Conservation (phyloP, 306 rosid genomes). For the Gillenia trifoliata region DNA sequence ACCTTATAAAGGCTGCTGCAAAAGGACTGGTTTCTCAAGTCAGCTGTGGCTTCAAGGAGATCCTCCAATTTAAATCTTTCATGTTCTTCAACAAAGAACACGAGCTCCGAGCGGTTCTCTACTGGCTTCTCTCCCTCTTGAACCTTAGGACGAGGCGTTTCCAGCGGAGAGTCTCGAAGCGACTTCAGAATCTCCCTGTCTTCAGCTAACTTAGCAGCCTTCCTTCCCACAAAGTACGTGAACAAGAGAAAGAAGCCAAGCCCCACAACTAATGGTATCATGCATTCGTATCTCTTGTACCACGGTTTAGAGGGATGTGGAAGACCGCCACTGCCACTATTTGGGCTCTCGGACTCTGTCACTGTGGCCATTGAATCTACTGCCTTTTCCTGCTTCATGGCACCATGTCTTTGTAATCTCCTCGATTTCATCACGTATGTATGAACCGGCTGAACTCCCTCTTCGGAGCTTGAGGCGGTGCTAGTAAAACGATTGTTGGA, state of each 20-base stretch:
- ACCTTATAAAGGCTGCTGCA: constrained; percentile 69
- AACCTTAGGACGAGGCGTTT: constrained; percentile 13
- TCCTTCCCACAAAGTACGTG: constrained; percentile 30
- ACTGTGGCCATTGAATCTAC: neutral
- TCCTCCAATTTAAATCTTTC: constrained; percentile 66
- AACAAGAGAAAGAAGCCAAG: constrained; percentile 22
- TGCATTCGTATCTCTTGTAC: neutral
- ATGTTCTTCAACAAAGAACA: constrained; percentile 59
- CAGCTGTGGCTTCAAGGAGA: constrained; percentile 53
- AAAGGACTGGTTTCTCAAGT: constrained; percentile 47
- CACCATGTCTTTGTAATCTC: constrained; percentile 2
- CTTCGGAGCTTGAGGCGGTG: constrained; percentile 6
- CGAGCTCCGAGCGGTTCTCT: constrained; percentile 35
- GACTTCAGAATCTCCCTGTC: constrained; percentile 18
- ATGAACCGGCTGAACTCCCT: constrained; percentile 16
- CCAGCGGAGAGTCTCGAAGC: constrained; percentile 24
- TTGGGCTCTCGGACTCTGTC: constrained; percentile 16
- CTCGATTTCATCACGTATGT: constrained; percentile 7
- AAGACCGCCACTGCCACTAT: neutral
- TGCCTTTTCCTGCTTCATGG: neutral
- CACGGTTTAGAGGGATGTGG: neutral
- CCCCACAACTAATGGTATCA: constrained; percentile 19
- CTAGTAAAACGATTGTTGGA: constrained; percentile 44
- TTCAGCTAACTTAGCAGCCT: constrained; percentile 4
- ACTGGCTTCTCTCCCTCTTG: constrained; percentile 27